Conservation (phyloP, 768 basidiomycete species). For the Suillus subaureus region DNA sequence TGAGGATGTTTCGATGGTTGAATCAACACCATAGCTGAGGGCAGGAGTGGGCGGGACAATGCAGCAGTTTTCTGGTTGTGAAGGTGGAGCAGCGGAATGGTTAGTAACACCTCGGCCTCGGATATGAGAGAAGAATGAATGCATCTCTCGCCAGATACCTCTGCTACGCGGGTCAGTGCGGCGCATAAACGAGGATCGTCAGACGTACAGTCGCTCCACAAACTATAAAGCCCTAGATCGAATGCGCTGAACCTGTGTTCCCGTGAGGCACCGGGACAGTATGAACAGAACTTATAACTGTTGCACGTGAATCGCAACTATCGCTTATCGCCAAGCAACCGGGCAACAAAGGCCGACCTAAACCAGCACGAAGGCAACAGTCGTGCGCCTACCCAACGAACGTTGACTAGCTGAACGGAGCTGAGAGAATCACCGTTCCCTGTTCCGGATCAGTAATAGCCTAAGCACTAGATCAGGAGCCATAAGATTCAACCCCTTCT, state of each 20-base stretch:
- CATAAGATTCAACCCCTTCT: constrained; percentile 17
- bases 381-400: background rate
- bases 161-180: background rate
- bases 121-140: constrained; percentile 35
- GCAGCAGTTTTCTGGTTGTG: constrained; percentile 10
- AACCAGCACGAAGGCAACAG: background rate
- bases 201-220: background rate
- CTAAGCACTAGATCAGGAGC: background rate
- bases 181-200: background rate
- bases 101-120: constrained; percentile 26
- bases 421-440: background rate
- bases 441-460: background rate
- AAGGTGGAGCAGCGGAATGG: constrained; percentile 20
- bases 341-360: background rate
- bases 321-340: background rate
- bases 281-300: background rate
- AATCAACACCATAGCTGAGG: constrained; percentile 8
- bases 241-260: background rate
- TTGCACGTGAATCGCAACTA: constrained; percentile 1
- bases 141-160: constrained; percentile 21
- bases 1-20: background rate
- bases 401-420: background rate
- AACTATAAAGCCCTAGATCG: background rate
- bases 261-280: background rate
- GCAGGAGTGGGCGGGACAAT: background rate